Evolutionary conservation across 352 stramenopile genomes (phyloP), one percentile per base, ranked within the genome.

Genomic region (Phytophthora ohioensis): DNA sequence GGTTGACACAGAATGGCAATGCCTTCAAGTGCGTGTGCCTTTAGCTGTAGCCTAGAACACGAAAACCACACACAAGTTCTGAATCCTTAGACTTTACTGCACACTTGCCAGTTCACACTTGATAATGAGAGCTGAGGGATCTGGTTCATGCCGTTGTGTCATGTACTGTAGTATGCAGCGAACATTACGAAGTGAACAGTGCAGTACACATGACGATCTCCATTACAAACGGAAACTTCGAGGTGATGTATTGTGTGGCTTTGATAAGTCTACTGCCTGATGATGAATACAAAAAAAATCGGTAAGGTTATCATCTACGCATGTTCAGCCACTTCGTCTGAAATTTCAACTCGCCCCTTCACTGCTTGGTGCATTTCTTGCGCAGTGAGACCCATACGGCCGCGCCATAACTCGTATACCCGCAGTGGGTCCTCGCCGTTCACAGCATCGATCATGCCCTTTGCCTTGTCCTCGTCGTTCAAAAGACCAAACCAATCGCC

Each of bases 401-500:
- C 87, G 10, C 87, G 81, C 87, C 87, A 94, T 9, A 90, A 76
- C 12, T 87, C 61, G 21, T 58, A 67, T 15, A 92, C 45, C 4
- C 77, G 69, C 53, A 91, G 64, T 27, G 82, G 79, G 42, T 87
- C 62, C 27, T 83, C 41, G 34, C 76, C 70, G 6, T 74, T 71
- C 45, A 90, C 56, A 2, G 82, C 81, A 0, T 76, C 54, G 12
- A 93, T 42, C 39, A 92, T 75, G 1, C 49, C 49, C 34, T 78
- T 68, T 0, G 78, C 82, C 52, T 89, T 86, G 11, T 78, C 62
- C 56, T 82, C 67, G 13, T 80, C 67, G 57, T 94, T 94, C 1
- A 94, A 53, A 1, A 91, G 65, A 2, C 85, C 85, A 56, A 92
- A 94, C 85, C 87, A 94, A 57, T 94, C 82, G 27, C 87, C 85